phyloP scores from a whole-genome alignment of 345 rosid genomes.

The Ricinus communis region DNA sequence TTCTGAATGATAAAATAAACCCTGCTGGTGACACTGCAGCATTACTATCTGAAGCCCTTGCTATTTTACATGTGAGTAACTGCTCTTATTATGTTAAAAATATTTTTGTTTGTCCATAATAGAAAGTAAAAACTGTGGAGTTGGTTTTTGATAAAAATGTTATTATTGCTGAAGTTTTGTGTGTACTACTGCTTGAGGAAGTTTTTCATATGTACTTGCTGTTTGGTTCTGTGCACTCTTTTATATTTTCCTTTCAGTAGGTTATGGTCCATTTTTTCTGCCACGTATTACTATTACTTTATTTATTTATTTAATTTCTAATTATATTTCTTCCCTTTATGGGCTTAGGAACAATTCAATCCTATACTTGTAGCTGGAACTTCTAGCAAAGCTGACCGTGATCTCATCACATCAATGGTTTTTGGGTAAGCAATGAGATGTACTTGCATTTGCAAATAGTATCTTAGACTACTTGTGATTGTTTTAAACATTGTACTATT shows the following conservation, averaged over 20 bases:
- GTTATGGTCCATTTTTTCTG: neutral
- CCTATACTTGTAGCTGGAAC: slow-evolving; percentile 63
- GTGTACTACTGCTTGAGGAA: neutral
- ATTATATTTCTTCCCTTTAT: neutral
- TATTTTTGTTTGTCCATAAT: neutral
- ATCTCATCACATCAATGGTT: slow-evolving; percentile 85
- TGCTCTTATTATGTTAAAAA: neutral
- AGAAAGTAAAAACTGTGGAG: neutral
- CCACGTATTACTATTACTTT: slow-evolving; percentile 13
- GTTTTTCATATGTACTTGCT: neutral
- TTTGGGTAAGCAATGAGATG: slow-evolving; percentile 56
- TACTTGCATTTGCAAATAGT: neutral
- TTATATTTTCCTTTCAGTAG: neutral
- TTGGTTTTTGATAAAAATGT: neutral
- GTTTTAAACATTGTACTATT: neutral
- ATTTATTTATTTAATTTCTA: slow-evolving; percentile 16
- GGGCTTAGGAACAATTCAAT: slow-evolving; percentile 75
- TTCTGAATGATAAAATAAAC: slow-evolving; percentile 57
- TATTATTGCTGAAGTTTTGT: neutral
- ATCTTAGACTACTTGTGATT: neutral
- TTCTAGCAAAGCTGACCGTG: slow-evolving; percentile 40
- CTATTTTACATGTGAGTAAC: slow-evolving; percentile 73
- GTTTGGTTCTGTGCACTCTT: neutral
- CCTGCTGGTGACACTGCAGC: slow-evolving; percentile 49
- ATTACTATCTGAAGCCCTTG: slow-evolving; percentile 62